These are phyloP conservation scores for Pichia sporocuriosa DNA, from an alignment of 805 yeast genomes.

Conservation along the genomic window DNA sequence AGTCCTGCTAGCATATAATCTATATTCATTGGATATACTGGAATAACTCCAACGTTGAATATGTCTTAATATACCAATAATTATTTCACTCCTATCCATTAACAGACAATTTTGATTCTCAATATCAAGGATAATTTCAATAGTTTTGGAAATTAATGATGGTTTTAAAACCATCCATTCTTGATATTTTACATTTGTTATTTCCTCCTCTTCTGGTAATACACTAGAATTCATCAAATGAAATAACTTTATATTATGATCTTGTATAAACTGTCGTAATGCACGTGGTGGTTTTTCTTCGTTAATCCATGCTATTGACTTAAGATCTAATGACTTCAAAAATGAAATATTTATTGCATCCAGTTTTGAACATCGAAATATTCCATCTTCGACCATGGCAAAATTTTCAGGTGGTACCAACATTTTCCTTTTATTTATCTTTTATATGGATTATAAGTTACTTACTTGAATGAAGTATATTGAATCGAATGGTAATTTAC, in stretches of 20 bases:
- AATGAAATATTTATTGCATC: slow-evolving; percentile 75
- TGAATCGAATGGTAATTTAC: too few species aligned
- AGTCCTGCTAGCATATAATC: slow-evolving; percentile 63
- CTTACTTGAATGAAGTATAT: too few species aligned
- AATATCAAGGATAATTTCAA: slow-evolving; percentile 58
- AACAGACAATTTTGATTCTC: slow-evolving; percentile 61
- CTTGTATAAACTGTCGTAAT: slow-evolving; percentile 57
- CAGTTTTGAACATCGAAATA: slow-evolving; percentile 74
- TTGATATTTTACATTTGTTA: slow-evolving; percentile 21
- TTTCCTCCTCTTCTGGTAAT: slow-evolving; percentile 23
- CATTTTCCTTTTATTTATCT: slow-evolving; percentile 37
- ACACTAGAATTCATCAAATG: slow-evolving; percentile 31
- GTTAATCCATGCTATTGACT: slow-evolving; percentile 66
- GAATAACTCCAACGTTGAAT: slow-evolving; percentile 86
- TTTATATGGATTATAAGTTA: too few species aligned
- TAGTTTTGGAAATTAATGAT: slow-evolving; percentile 54
- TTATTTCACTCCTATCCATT: slow-evolving; percentile 73
- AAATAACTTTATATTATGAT: slow-evolving; percentile 45
- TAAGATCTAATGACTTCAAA: slow-evolving; percentile 62
- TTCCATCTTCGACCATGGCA: slow-evolving; percentile 83
- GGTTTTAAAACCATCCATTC: slow-evolving; percentile 76
- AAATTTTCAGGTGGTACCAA: slow-evolving; percentile 89
- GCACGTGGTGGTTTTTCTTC: slow-evolving; percentile 79
- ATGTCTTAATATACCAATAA: slow-evolving; percentile 75
- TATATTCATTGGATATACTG: slow-evolving; percentile 77